Evolutionary conservation across 2,329 filamentous ascomycete species (phyloP).

Genomic region (Beauveria brongniartii): DNA sequence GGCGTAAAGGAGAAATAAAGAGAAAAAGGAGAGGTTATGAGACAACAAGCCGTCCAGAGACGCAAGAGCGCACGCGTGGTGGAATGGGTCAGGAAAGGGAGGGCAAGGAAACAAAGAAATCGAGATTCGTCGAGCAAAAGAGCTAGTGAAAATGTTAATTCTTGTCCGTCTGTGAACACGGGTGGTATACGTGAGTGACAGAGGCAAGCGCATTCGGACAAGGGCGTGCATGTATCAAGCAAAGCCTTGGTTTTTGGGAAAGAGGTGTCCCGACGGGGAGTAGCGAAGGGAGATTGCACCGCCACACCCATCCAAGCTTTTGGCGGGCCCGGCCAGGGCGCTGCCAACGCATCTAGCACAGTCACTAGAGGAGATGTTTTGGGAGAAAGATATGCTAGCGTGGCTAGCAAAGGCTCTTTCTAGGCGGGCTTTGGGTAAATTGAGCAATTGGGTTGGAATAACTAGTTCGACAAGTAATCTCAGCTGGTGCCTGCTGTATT

Average conservation of each 20-base stretch:
- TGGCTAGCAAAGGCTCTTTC: not conserved
- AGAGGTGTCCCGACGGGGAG: not conserved
- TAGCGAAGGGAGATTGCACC: not conserved
- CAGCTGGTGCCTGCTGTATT: not conserved
- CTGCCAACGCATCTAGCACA: not conserved
- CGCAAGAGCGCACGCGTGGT: not conserved
- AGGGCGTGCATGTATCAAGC: not conserved
- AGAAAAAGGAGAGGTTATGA: not conserved
- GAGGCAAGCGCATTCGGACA: not conserved
- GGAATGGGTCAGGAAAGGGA: not conserved
- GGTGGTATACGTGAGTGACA: not conserved
- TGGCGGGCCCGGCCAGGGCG: not conserved
- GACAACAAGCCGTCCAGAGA: not conserved
- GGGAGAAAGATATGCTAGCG: not conserved
- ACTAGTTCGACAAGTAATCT: not conserved
- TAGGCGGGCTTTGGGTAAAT: not conserved
- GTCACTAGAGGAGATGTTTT: not conserved
- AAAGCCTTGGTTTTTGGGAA: not conserved
- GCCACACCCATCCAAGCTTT: conserved; percentile 3
- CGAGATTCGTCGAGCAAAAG: not conserved
- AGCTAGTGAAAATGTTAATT: not conserved
- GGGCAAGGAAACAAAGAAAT: not conserved
- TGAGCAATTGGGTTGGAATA: not conserved
- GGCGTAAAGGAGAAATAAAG: not conserved
- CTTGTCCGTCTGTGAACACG: not conserved